Evolutionary conservation across 2,329 filamentous ascomycete genomes (phyloP).

Genomic region (Fusarium tjaetaba): DNA sequence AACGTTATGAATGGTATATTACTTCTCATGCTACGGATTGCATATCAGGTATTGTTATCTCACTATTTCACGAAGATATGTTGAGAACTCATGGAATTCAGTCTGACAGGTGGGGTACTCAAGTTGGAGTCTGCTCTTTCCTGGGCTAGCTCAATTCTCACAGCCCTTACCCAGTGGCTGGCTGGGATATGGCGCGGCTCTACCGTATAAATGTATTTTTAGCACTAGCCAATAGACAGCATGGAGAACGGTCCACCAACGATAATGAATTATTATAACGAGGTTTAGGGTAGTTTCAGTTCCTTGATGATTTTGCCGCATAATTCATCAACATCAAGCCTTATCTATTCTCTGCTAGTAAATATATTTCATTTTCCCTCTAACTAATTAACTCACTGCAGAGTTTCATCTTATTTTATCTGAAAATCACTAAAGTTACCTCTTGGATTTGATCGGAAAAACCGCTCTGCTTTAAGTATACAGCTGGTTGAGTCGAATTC

Average conservation of each 20-base stretch:
- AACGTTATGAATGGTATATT: background rate
- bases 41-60: rapidly evolving
- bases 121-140: background rate
- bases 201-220: rapidly evolving
- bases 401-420: rapidly evolving
- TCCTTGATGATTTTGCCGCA: rapidly evolving
- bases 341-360: background rate
- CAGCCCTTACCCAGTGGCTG: background rate
- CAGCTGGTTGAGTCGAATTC: too few species aligned
- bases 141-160: background rate
- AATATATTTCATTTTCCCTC: rapidly evolving
- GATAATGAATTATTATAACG: rapidly evolving
- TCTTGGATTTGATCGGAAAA: rapidly evolving
- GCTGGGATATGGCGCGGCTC: background rate
- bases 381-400: rapidly evolving
- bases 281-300: background rate
- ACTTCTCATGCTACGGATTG: rapidly evolving
- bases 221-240: background rate
- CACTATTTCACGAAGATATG: background rate
- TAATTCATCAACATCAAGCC: background rate
- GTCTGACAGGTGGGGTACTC: background rate
- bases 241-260: background rate
- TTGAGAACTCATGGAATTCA: background rate
- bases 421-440: rapidly evolving
- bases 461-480: rapidly evolving